Evolutionary conservation across 2,329 filamentous ascomycete genomes (phyloP), one percentile per base, ranked within the genome.

Genomic region (Calonectria multiphialidica): DNA sequence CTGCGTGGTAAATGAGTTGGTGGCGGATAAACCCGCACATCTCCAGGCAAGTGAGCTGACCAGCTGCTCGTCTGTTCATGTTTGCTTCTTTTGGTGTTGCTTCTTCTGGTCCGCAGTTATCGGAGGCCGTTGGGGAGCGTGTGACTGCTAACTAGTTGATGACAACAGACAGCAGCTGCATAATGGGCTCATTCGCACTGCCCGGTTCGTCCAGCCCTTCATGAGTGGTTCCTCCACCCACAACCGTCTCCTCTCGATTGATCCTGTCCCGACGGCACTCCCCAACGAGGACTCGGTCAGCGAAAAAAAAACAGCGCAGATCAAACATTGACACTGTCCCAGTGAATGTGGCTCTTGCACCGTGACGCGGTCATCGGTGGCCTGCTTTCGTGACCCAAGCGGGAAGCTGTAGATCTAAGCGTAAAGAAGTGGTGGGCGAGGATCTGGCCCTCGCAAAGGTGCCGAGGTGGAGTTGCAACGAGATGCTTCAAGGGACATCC

Each of bases 1-100:
- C 23, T 23, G 18, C n/a, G 71, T 68, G 53, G 68, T 67, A 35
- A 71, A 72, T 66, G 49, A 70, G 21, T 35, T n/a, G 47, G 33
- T 62, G 55, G 45, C 44, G 55, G 55, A 55, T 68, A 44, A 62
- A 57, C 28, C 65, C 44, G 42, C 42, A 33, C 44, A 42, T 21
- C 23, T 63, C 33, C 37, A 47, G 25, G 16, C 28, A 59, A 33
- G 40, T 57, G 68, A 69, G 59, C 37, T 47, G 28, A 50, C 35
- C 53, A 47, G 28, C 23, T 67, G 37, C 23, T 33, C 49, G 12
- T 28, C 25, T 70, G 49, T 37, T 63, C 28, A 37, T 57, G 7
- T 30, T 66, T 66, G 50, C 62, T 71, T 65, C 42, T 50, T 57
- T 45, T 16, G 33, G 28, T 28, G 23, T 66, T 66, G 49, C 59